These are phyloP conservation scores for Arachis stenosperma DNA, from an alignment of 306 rosid genomes.

Conservation along the genomic window DNA sequence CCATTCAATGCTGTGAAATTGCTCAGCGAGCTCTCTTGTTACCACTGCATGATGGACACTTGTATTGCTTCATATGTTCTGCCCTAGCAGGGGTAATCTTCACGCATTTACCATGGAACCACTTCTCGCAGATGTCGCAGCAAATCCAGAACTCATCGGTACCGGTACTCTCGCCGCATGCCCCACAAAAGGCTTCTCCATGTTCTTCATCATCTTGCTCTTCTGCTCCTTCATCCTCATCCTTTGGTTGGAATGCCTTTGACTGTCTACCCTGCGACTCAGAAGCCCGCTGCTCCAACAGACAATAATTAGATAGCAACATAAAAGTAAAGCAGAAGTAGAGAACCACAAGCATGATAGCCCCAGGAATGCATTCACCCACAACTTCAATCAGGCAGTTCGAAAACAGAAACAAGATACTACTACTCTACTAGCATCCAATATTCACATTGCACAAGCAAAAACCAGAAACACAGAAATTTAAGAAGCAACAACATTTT, in stretches of 20 bases:
- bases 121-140: conserved; percentile 84
- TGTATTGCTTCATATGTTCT: conserved; percentile 90
- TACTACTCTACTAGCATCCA: neutral
- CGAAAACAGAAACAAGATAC: conserved; percentile 4
- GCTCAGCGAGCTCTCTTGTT: conserved; percentile 73
- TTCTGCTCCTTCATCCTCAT: conserved; percentile 63
- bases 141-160: conserved; percentile 92
- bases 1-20: conserved; percentile 11
- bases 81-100: conserved; percentile 88
- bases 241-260: conserved; percentile 50
- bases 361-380: conserved; percentile 3
- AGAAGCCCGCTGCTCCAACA: conserved; percentile 55
- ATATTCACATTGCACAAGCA: conserved; percentile 2
- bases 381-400: conserved; percentile 13
- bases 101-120: conserved; percentile 96
- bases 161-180: conserved; percentile 77
- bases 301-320: conserved; percentile 28
- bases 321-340: conserved; percentile 25
- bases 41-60: conserved; percentile 88
- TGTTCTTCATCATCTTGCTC: conserved; percentile 82
- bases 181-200: conserved; percentile 82
- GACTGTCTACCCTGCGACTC: conserved; percentile 60
- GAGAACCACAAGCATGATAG: conserved; percentile 6
- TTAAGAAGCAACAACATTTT: conserved; percentile 4
- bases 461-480: neutral